A percentile compares a stretch with the other conserved stretches of the same genome.
Conservation (phyloP, 768 basidiomycete species). For the Neoboletus magnificus region DNA sequence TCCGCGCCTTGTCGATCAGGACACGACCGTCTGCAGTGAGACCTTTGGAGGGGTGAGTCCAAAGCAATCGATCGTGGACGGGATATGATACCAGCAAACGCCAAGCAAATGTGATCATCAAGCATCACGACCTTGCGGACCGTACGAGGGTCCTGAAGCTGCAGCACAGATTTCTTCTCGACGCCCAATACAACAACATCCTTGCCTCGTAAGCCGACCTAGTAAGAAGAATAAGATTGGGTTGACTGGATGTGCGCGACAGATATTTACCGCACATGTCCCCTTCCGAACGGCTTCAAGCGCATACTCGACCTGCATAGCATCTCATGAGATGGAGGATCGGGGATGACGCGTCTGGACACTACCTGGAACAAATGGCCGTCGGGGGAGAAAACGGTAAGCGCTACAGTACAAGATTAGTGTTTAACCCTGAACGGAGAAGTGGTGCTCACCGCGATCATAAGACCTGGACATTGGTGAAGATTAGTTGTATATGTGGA, state of each 20-base stretch:
- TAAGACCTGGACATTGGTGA: slow-evolving; percentile 84
- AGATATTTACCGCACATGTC: slow-evolving; percentile 80
- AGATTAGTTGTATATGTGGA: slow-evolving; percentile 26
- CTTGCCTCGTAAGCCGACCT: slow-evolving; percentile 96
- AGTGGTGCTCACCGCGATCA: slow-evolving; percentile 81
- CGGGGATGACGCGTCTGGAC: slow-evolving; percentile 25
- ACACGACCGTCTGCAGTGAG: slow-evolving; percentile 97
- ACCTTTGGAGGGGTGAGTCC: slow-evolving; percentile 47
- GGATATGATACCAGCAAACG: slow-evolving; percentile 82
- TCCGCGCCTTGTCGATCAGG: slow-evolving; percentile 94
- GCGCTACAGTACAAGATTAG: slow-evolving; percentile 49
- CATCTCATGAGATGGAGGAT: slow-evolving; percentile 15
- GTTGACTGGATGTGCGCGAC: neutral
- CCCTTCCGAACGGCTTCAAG: slow-evolving; percentile 96
- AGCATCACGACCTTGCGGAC: slow-evolving; percentile 98
- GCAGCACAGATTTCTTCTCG: slow-evolving; percentile 97
- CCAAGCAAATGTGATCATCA: slow-evolving; percentile 95
- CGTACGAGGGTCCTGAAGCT: slow-evolving; percentile 96
- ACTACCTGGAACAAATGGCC: slow-evolving; percentile 96
- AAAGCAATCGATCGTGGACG: slow-evolving; percentile 1
- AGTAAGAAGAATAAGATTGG: slow-evolving; percentile 6
- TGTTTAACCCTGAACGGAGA: neutral
- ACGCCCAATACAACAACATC: slow-evolving; percentile 96
- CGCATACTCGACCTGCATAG: slow-evolving; percentile 93
- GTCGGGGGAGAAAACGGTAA: slow-evolving; percentile 98